A percentile compares a stretch with the other conserved stretches of the same genome.
These are phyloP conservation scores for Candida sanyaensis DNA, from an alignment of 1,139 yeast species.

Conservation along the genomic window DNA sequence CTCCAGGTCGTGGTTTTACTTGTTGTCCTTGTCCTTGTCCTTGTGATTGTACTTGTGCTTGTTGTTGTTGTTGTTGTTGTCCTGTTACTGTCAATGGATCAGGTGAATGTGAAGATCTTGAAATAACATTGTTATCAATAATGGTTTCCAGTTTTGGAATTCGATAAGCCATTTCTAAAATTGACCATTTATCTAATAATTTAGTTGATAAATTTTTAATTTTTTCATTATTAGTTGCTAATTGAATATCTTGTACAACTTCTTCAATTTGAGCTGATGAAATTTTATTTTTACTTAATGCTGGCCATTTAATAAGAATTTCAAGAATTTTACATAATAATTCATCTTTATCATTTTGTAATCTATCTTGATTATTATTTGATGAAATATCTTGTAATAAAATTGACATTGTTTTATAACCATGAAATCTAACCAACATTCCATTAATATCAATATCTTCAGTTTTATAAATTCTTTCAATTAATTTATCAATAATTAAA, in stretches of 20 bases:
- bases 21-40: conserved; percentile 18
- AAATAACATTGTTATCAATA: conserved; percentile 11
- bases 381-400: conserved; percentile 46
- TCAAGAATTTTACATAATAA: conserved; percentile 50
- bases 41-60: conserved; percentile 6
- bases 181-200: conserved; percentile 70
- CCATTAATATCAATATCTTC: conserved; percentile 55
- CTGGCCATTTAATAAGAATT: conserved; percentile 75
- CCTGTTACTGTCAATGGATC: too few relatives aligned
- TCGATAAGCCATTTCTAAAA: conserved; percentile 77
- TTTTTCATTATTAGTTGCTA: conserved; percentile 28
- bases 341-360: conserved; percentile 27
- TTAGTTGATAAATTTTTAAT: conserved; percentile 39
- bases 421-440: conserved; percentile 76
- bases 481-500: conserved; percentile 63
- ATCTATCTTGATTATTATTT: conserved; percentile 13
- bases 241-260: conserved; percentile 50
- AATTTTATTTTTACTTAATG: conserved; percentile 77
- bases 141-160: conserved; percentile 54
- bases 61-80: conserved; percentile 12
- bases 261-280: conserved; percentile 77
- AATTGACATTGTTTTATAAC: conserved; percentile 76
- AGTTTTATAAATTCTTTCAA: conserved; percentile 65
- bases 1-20: conserved; percentile 20
- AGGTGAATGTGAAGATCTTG: conserved; percentile 25